A percentile compares a stretch with the other conserved stretches of the same genome.
Conservation (phyloP, 148 eudicot species). For the Rhododendron ferrugineum region DNA sequence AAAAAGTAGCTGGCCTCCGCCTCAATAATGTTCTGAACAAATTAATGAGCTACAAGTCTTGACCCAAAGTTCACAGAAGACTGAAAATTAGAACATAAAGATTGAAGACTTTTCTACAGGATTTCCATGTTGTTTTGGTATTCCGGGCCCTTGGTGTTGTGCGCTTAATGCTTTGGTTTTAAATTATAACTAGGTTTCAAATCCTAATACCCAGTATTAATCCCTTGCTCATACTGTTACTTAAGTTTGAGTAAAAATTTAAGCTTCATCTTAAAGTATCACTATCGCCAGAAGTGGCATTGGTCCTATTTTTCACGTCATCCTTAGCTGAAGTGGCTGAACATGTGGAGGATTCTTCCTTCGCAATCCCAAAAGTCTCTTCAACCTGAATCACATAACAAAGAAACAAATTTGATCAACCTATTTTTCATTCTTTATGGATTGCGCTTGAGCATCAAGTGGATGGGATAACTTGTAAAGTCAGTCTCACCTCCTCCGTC, state of each 20-base stretch:
- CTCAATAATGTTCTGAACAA: not conserved
- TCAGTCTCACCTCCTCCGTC: conserved; percentile 63
- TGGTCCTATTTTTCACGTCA: not conserved
- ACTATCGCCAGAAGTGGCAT: not conserved
- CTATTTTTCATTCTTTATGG: not conserved
- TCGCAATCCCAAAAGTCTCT: not conserved
- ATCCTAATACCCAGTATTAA: not conserved
- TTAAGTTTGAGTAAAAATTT: too few relatives aligned
- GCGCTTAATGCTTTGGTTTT: too few relatives aligned
- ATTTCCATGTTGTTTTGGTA: not conserved
- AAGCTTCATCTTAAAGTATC: not conserved
- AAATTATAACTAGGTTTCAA: too few relatives aligned
- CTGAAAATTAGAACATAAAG: not conserved
- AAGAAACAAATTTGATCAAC: not conserved
- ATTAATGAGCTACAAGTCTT: not conserved
- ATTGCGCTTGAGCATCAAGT: not conserved
- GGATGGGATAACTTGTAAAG: not conserved
- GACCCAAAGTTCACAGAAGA: not conserved
- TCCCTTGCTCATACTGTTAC: not conserved
- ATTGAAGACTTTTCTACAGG: not conserved
- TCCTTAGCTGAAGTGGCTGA: not conserved
- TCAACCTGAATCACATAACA: not conserved
- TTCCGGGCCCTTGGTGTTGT: too few relatives aligned
- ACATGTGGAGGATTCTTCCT: not conserved
- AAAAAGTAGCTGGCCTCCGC: not conserved